Base-by-base conservation (phyloP, 352 stramenopile genomes). In the Aphanomyces astaci region DNA sequence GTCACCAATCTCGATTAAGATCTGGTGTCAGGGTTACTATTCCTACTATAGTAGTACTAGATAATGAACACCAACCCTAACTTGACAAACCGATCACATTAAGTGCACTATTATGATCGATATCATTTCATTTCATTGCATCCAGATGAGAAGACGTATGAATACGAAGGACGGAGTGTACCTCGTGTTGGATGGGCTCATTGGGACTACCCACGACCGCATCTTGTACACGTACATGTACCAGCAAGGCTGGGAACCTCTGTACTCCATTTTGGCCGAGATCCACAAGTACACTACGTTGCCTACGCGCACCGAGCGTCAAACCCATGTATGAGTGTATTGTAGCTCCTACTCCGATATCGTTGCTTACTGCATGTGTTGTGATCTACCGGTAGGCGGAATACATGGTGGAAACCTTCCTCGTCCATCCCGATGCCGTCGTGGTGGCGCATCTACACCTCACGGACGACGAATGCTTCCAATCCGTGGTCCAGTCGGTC, bases 401-500 rank as follows among this genome's bases (percentile, higher is more conserved):
- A 66, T 28, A 56, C n/a, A 63, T 66, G 19, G 60, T 66, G 11
- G 9, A 60, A 17, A 60, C 60, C 5, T 66, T 56, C 32, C 32
- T 66, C 43, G 30, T n/a, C 15, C 17, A 66, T 22, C 60, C 60
- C n/a, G 60, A 66, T 4, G 7, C 30, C 27, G 43, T 54, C 22
- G 28, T 54, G 13, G 22, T 66, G 19, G 4, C 15, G 22, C 51
- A 59, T 32, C 27, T 59, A 1, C 25, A 59, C 22, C 45, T 53
- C 9, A 25, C 45, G 45, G 13, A n/a, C 24, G 31, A 53, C 59
- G 25, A 52, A 1, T 32, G 48, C 22, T 17, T n/a, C 30, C 39
- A 5, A n/a, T 10, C 7, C 36, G 71, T 90, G 46, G 49, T 78
- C 0, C 54, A 45, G 13, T 75, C 76, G 24, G 66, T 90, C 9